Evolutionary conservation across 1,284 basidiomycete genomes (phyloP), one percentile per base, ranked within the genome.

Genomic region (Rhodotorula sp.): DNA sequence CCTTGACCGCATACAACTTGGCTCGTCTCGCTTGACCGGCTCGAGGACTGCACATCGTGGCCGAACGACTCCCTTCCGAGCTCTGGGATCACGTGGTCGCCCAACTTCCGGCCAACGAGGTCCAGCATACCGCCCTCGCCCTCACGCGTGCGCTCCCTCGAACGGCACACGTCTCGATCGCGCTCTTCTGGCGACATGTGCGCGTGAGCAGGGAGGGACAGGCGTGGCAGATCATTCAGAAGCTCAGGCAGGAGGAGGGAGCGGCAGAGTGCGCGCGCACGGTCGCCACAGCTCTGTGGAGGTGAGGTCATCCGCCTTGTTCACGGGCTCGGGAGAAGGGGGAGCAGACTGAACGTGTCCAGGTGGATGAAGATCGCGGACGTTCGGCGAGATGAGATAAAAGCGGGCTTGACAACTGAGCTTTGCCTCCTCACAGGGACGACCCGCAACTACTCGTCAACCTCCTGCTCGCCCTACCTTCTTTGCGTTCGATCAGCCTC

Each of bases 361-460:
- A 13, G 40, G 40, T 44, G 40, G 40, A 44, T 18, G 40, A 13
- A 44, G 16, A 44, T 44, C 11, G 40, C 40, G 40, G 40, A 44
- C 40, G 9, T 44, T 34, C 34, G 5, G 34, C 34, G 6, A 34
- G 34, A 13, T 44, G 31, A 5, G 20, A 11, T 30, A 9, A 11
- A 7, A 8, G 4, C 50, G 22, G 34, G 34, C 34, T 34, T 34
- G 34, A 10, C 34, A 8, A 26, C 28, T 47, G 22, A 50, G 57
- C 34, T 9, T 26, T 6, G 26, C 15, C 22, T 22, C 4, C 16
- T 20, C 30, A 31, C 63, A 76, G 76, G 26, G 75, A 73, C n/a
- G 76, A 76, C 59, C 68, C 72, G 8, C 71, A 77, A 37, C 59
- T 75, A 22, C 60, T 77, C 28, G 68, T 76, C 69, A 77, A 77